A percentile compares a stretch with the other conserved stretches of the same genome.
These are phyloP conservation scores for Pseudogymnoascus destructans DNA, from an alignment of 2,329 filamentous ascomycete species.

Conservation along the genomic window DNA sequence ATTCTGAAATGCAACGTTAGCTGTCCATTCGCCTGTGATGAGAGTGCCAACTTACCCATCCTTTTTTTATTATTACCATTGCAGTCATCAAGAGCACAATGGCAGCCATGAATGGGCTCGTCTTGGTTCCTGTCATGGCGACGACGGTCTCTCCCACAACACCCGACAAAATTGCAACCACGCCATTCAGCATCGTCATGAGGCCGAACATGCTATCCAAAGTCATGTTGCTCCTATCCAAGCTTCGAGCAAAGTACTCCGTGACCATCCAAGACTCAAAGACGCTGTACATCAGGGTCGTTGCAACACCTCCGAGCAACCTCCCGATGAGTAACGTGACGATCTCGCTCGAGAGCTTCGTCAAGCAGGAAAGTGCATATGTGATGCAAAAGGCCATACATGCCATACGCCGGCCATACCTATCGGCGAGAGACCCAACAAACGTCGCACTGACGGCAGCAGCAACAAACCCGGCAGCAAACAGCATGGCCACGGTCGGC, in stretches of 20 bases:
- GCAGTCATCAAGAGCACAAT: constrained; percentile 31
- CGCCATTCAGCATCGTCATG: constrained; percentile 39
- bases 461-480: constrained; percentile 25
- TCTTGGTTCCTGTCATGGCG: constrained; percentile 32
- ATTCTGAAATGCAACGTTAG: constrained; percentile 24
- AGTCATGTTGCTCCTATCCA: constrained; percentile 31
- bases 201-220: constrained; percentile 40
- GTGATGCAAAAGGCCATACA: constrained; percentile 42
- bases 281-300: constrained; percentile 43
- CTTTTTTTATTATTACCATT: constrained; percentile 33
- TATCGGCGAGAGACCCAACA: constrained; percentile 24
- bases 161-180: constrained; percentile 42
- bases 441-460: constrained; percentile 25
- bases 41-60: constrained; percentile 33
- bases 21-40: background rate
- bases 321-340: constrained; percentile 38
- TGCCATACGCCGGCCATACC: constrained; percentile 32
- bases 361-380: constrained; percentile 40
- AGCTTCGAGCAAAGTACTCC: constrained; percentile 37
- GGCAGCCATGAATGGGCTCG: constrained; percentile 39
- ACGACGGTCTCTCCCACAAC: constrained; percentile 41
- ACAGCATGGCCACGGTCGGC: constrained; percentile 22
- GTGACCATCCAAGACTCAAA: constrained; percentile 51
- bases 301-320: constrained; percentile 40
- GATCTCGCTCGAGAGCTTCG: constrained; percentile 33